Evolutionary conservation across 805 yeast genomes (phyloP), one percentile per base, ranked within the genome.

Genomic region (Pichia cephalocereana): DNA sequence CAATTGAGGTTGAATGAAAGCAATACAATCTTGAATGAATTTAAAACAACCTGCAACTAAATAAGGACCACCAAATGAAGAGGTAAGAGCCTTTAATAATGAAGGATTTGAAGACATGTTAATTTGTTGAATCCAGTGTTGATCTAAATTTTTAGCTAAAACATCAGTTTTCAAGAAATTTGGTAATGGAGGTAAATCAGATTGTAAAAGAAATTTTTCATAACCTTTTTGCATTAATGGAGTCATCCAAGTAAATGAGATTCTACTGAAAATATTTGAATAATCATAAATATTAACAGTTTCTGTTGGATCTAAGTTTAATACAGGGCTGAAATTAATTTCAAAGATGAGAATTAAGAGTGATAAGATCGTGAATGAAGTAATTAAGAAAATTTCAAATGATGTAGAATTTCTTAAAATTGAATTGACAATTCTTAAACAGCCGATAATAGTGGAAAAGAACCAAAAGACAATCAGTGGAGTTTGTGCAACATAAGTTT

Each of bases 1-100:
- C 28, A 90, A 66, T 58, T 87, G 96, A 0, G 98, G 98, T 66
- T 88, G 96, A n/a, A 76, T 72, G 60, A 86, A 88, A 0, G 93
- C 86, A 47, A 90, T 69, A n/a, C 75, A 54, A 68, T 93, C 98
- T 63, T 87, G 91, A 37, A 75, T 52, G 2, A 74, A 72, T 59
- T 88, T 88, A 70, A 83, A 88, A 6, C 75, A 47, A 46, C 88
- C 95, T 10, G 89, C 96, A 32, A 80, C 48, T 2, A 79, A 34
- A 56, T 85, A 85, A n/a, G 79, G 80, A 0, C 65, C 63, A 34
- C 96, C 96, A 67, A 86, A 90, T 1, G 95, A 79, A 52, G 69
- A 69, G n/a, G 74, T 56, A 28, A 93, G 55, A 0, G 95, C 87
- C 40, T 42, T 36, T 15, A 50, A 37, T 37, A 67, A 53, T 10